Percentiles rank a stretch among this genome's conserved stretches.
Conservation (phyloP, 192 early-diverging fungal species). For the Backusella morwellensis region DNA sequence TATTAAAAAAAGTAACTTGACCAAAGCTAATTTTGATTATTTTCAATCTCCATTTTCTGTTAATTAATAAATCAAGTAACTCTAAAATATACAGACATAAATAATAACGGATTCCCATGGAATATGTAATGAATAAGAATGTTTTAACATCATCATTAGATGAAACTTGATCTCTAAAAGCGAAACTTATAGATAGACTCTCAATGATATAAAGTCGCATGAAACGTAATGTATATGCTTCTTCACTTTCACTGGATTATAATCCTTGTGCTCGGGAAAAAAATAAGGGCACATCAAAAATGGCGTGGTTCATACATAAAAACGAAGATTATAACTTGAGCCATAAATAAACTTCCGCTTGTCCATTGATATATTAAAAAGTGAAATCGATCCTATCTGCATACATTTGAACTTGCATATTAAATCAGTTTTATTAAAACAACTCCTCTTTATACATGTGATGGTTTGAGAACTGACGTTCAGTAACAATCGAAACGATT, state of each 20-base stretch:
- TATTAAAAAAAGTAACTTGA: too few species aligned
- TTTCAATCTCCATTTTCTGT: too few species aligned
- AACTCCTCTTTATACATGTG: neutral
- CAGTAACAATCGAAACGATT: neutral
- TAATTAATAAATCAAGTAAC: too few species aligned
- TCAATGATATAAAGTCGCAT: neutral
- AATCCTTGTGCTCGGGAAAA: constrained; percentile 1
- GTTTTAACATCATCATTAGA: too few species aligned
- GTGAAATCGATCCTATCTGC: neutral
- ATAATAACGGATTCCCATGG: too few species aligned
- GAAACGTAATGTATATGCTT: neutral
- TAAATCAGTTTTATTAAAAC: neutral
- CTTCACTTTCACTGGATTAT: neutral
- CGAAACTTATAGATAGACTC: neutral
- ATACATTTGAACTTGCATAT: neutral
- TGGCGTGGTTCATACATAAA: neutral
- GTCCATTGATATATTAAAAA: neutral
- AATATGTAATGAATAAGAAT: too few species aligned
- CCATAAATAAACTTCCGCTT: neutral
- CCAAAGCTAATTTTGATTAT: too few species aligned
- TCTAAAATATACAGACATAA: too few species aligned
- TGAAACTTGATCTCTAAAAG: too few species aligned
- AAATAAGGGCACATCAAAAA: neutral
- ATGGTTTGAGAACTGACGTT: neutral
- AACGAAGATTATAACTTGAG: neutral